These are phyloP conservation scores for Acer saccharum DNA, from an alignment of 345 rosid genomes.

Conservation along the genomic window DNA sequence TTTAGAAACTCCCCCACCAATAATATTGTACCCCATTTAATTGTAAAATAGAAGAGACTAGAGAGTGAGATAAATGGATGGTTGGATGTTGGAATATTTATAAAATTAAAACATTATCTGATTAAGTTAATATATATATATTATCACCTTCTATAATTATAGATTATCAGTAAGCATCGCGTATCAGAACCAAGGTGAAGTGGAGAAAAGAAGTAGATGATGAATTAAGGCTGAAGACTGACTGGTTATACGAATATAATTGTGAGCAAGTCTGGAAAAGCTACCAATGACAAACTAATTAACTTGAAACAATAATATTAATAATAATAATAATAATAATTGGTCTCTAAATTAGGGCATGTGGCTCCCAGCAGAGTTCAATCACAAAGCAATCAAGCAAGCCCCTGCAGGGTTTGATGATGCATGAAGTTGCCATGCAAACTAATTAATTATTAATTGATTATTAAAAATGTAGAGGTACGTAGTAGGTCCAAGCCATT, in stretches of 20 bases:
- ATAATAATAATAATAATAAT: constrained; percentile 2
- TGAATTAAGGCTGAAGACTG: too few species aligned
- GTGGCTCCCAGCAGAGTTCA: constrained; percentile 22
- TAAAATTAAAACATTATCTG: too few species aligned
- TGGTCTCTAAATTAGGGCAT: constrained; percentile 2
- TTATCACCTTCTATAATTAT: too few species aligned
- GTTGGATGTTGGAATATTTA: too few species aligned
- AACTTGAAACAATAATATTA: neutral
- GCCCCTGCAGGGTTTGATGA: neutral
- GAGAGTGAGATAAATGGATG: too few species aligned
- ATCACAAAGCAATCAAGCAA: constrained; percentile 26
- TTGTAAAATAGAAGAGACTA: too few species aligned
- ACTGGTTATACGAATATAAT: too few species aligned
- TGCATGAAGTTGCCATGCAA: neutral
- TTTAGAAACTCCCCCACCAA: too few species aligned
- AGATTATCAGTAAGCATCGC: neutral
- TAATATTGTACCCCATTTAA: too few species aligned
- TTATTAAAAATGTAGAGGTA: constrained; percentile 15
- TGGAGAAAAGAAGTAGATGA: neutral
- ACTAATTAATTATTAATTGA: neutral
- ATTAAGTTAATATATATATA: too few species aligned
- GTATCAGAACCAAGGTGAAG: neutral
- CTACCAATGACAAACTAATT: neutral
- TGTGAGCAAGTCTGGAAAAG: neutral
- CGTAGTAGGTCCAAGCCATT: constrained; percentile 12